Base-by-base conservation (phyloP, 192 early-diverging fungal genomes). In the Coemansia sp. region DNA sequence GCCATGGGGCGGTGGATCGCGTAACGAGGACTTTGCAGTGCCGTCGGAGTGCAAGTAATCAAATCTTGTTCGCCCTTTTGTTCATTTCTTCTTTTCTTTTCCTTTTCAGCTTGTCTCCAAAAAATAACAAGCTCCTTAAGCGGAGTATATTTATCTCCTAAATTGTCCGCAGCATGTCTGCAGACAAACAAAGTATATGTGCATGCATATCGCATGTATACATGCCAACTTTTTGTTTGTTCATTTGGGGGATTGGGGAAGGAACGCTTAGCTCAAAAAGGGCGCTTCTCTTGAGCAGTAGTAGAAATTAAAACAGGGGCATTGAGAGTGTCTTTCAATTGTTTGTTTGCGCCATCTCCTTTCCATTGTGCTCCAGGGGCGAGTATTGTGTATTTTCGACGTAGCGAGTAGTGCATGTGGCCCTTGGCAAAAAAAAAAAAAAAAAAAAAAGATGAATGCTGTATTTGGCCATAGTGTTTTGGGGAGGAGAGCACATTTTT, bases 1-100 rank as follows among this genome's bases (percentile, higher is more conserved):
- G 75, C 86, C 86, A 4, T 89, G 88, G 79, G 85, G 87, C 59
- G 88, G 88, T 38, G 84, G 85, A 55, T 55, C 77, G 60, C 83
- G 86, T 34, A 83, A 73, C 5, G 88, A 89, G 73, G 82, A 81
- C 66, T 88, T 85, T 73, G 59, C 45, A 17, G 46, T 87, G 27
- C 89, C 89, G 10, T 59, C 64, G 11, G 69, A 75, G 58, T 80
- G 78, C 73, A 57, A 58, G 53, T 76, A 60, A 65, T 19, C 42
- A 25, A 27, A 6, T 41, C 48, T 66, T 23, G 17, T 62, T 42
- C 29, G 31, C n/a, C 32, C 11, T 66, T 25, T 66, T 29, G 57
- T 37, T 46, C 9, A 37, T 44, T 55, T 50, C 46, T 50, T 25
- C 46, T 27, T 0, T 21, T 3, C 23, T 32, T 32, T 4, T 32